Conservation (phyloP, 805 yeast species). For the Zygosaccharomyces siamensis region DNA sequence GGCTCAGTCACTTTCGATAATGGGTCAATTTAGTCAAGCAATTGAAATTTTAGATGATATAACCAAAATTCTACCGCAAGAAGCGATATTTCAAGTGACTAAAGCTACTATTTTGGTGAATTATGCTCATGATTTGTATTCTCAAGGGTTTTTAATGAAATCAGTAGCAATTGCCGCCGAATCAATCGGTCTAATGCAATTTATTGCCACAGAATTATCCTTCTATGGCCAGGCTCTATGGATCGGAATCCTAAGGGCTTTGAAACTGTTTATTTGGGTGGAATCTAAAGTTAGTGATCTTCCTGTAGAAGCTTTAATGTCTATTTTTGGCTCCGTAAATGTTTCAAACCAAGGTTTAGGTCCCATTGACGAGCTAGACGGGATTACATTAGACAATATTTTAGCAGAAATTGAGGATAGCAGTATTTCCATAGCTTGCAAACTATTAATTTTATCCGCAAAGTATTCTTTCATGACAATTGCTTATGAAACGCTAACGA, state of each 20-base stretch:
- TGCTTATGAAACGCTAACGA: constrained; percentile 28
- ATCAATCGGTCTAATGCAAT: constrained; percentile 39
- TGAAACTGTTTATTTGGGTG: constrained; percentile 49
- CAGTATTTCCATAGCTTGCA: constrained; percentile 36
- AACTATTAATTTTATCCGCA: constrained; percentile 43
- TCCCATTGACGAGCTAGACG: constrained; percentile 31
- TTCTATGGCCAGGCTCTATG: constrained; percentile 51
- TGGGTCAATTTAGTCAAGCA: constrained; percentile 65
- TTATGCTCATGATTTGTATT: constrained; percentile 48
- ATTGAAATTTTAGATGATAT: constrained; percentile 44
- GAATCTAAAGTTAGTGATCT: constrained; percentile 48
- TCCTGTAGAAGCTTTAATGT: constrained; percentile 43
- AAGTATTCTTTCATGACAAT: constrained; percentile 39
- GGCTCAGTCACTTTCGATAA: constrained; percentile 57
- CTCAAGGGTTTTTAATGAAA: constrained; percentile 62
- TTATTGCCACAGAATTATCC: constrained; percentile 15
- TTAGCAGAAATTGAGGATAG: constrained; percentile 24
- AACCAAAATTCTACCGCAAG: constrained; percentile 41
- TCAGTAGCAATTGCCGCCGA: constrained; percentile 47
- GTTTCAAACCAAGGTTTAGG: constrained; percentile 14
- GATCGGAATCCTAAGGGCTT: constrained; percentile 57
- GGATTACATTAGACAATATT: constrained; percentile 15
- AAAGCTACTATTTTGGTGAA: constrained; percentile 54
- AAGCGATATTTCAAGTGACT: constrained; percentile 47
- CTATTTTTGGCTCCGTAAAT: constrained; percentile 23